A percentile compares a stretch with the other conserved stretches of the same genome.
phyloP scores from a whole-genome alignment of 495 filamentous ascomycete species.

The Penicillium coprophilum region DNA sequence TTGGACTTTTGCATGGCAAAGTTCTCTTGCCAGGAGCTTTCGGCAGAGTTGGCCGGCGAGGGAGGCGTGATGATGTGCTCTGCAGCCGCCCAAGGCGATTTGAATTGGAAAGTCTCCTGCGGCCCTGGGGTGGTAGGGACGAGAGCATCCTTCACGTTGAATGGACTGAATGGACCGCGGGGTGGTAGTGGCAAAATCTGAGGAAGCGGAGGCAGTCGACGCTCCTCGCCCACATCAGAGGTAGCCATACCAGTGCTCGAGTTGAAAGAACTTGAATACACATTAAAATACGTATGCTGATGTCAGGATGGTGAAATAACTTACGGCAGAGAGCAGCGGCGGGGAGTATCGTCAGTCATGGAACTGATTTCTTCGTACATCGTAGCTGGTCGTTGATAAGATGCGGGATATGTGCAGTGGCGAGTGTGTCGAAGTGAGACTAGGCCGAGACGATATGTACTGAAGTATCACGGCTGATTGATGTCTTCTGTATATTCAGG shows the following conservation, averaged over 20 bases:
- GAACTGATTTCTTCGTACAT: slow-evolving; percentile 39
- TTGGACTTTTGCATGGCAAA: slow-evolving; percentile 33
- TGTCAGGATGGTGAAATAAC: slow-evolving; percentile 11
- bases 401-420: slow-evolving; percentile 24
- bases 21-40: slow-evolving; percentile 45
- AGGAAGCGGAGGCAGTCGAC: slow-evolving; percentile 46
- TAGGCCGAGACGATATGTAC: slow-evolving; percentile 20
- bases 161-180: slow-evolving; percentile 45
- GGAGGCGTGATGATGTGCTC: slow-evolving; percentile 42
- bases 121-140: slow-evolving; percentile 38
- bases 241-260: slow-evolving; percentile 21
- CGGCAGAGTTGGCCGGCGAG: slow-evolving; percentile 46
- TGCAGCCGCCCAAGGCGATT: slow-evolving; percentile 34
- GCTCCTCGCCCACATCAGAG: slow-evolving; percentile 34
- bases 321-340: slow-evolving; percentile 47
- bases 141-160: slow-evolving; percentile 33
- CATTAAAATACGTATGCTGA: slow-evolving; percentile 7
- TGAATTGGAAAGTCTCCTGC: slow-evolving; percentile 42
- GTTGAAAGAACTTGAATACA: slow-evolving; percentile 19
- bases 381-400: slow-evolving; percentile 18
- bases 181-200: slow-evolving; percentile 41
- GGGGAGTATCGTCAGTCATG: slow-evolving; percentile 34
- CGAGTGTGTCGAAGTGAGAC: slow-evolving; percentile 14
- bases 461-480: slow-evolving; percentile 3
- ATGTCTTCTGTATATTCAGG: slow-evolving; percentile 9